phyloP scores from a whole-genome alignment of 1,284 basidiomycete genomes.

The Ustilago trichophora region DNA sequence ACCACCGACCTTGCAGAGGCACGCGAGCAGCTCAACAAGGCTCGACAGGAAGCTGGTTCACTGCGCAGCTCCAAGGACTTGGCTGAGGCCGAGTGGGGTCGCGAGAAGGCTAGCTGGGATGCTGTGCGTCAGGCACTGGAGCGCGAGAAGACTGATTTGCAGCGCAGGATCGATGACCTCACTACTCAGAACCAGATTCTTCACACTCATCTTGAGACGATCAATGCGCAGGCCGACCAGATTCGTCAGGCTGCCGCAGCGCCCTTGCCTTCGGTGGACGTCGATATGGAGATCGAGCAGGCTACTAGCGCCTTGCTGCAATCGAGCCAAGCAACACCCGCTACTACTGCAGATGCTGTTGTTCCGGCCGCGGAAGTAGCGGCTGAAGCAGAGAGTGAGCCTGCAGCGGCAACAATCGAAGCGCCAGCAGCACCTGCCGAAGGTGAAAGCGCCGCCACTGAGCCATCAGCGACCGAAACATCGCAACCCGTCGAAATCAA shows the following conservation, averaged over 20 bases:
- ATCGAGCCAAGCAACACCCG: constrained; percentile 67
- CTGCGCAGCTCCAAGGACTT: constrained; percentile 71
- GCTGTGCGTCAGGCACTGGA: constrained; percentile 79
- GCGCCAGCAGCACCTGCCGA: constrained; percentile 1
- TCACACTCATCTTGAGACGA: constrained; percentile 85
- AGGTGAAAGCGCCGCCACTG: neutral
- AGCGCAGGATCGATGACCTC: constrained; percentile 77
- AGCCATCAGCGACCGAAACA: neutral
- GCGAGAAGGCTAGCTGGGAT: constrained; percentile 82
- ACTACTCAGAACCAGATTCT: constrained; percentile 79
- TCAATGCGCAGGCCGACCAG: constrained; percentile 80
- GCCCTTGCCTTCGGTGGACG: constrained; percentile 55
- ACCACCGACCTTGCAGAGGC: constrained; percentile 79
- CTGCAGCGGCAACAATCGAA: neutral
- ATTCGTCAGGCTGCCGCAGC: constrained; percentile 72
- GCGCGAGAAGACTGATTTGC: constrained; percentile 79
- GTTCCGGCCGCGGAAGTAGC: neutral
- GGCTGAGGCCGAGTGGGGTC: constrained; percentile 74
- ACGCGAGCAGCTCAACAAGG: constrained; percentile 47
- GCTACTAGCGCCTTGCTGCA: constrained; percentile 28
- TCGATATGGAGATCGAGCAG: constrained; percentile 39
- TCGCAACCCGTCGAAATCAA: constrained; percentile 7
- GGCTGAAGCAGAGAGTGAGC: neutral
- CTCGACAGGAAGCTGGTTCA: constrained; percentile 35
- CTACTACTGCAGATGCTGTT: constrained; percentile 70